phyloP scores from a whole-genome alignment of 1,284 basidiomycete species.

The Mycena sp. region DNA sequence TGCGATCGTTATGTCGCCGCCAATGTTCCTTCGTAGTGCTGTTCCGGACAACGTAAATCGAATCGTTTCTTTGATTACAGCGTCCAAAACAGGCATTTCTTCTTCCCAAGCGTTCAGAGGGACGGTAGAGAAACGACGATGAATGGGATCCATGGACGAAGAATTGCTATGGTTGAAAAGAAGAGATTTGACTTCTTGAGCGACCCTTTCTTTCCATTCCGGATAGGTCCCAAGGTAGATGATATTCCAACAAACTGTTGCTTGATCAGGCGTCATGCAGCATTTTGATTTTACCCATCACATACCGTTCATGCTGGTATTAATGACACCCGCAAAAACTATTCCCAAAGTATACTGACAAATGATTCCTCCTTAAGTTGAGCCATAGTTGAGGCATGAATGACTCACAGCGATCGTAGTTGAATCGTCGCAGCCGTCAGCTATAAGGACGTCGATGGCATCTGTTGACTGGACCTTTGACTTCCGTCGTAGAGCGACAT shows the following conservation, averaged over 20 bases:
- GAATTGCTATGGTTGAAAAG: constrained; percentile 8
- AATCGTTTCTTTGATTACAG: constrained; percentile 32
- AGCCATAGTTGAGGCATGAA: too few species aligned
- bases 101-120: constrained; percentile 34
- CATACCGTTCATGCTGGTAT: constrained; percentile 46
- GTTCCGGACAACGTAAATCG: constrained; percentile 29
- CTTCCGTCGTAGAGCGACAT: constrained; percentile 41
- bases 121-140: constrained; percentile 21
- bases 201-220: constrained; percentile 26
- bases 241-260: constrained; percentile 25
- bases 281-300: not conserved
- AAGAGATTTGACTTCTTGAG: constrained; percentile 26
- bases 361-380: too few species aligned
- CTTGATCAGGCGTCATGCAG: not conserved
- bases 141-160: constrained; percentile 1
- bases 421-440: constrained; percentile 39
- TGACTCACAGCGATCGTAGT: constrained; percentile 39
- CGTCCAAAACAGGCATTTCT: constrained; percentile 34
- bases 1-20: constrained; percentile 31
- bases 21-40: constrained; percentile 31
- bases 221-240: constrained; percentile 26
- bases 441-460: constrained; percentile 46
- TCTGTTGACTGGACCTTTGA: constrained; percentile 37
- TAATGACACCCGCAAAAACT: constrained; percentile 48
- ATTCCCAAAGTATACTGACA: constrained; percentile 41